phyloP scores from a whole-genome alignment of 805 yeast species.

The Grigorovia transvaalensis region DNA sequence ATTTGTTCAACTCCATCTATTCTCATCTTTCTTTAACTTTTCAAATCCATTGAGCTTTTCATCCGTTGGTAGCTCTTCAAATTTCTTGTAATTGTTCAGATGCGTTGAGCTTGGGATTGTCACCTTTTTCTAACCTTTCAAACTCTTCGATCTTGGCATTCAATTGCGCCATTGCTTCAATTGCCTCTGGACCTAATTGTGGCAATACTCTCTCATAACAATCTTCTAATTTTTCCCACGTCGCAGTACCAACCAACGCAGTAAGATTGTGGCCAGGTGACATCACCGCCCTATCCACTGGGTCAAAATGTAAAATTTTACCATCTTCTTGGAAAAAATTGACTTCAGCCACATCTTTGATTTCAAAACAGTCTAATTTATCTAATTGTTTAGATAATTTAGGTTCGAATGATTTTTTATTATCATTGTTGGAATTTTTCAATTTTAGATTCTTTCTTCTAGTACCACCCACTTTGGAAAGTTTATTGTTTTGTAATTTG shows the following conservation, averaged over 20 bases:
- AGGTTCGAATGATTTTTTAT: slow-evolving; percentile 60
- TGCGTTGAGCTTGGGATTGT: no score
- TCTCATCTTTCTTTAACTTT: not conserved
- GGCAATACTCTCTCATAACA: slow-evolving; percentile 90
- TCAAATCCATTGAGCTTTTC: no score
- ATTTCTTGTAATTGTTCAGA: no score
- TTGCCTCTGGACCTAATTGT: slow-evolving; percentile 93
- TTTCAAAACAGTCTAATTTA: slow-evolving; percentile 80
- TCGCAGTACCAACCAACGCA: slow-evolving; percentile 91
- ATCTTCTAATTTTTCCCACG: slow-evolving; percentile 84
- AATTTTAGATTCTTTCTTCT: slow-evolving; percentile 88
- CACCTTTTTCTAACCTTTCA: slow-evolving; percentile 35
- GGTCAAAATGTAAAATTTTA: slow-evolving; percentile 87
- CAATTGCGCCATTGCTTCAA: slow-evolving; percentile 76
- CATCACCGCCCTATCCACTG: slow-evolving; percentile 87
- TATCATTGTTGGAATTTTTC: slow-evolving; percentile 36
- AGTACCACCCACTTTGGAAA: slow-evolving; percentile 69
- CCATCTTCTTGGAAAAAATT: slow-evolving; percentile 97
- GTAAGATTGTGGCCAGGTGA: slow-evolving; percentile 84
- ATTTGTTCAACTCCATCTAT: not conserved
- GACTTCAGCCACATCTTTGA: slow-evolving; percentile 90
- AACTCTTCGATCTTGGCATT: slow-evolving; percentile 63
- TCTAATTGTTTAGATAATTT: slow-evolving; percentile 81
- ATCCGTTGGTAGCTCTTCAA: no score
- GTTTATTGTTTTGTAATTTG: slow-evolving; percentile 58